Evolutionary conservation across 495 filamentous ascomycete species (phyloP), one percentile per base, ranked within the genome.

Genomic region (Hyphodiscus hymeniophilus): DNA sequence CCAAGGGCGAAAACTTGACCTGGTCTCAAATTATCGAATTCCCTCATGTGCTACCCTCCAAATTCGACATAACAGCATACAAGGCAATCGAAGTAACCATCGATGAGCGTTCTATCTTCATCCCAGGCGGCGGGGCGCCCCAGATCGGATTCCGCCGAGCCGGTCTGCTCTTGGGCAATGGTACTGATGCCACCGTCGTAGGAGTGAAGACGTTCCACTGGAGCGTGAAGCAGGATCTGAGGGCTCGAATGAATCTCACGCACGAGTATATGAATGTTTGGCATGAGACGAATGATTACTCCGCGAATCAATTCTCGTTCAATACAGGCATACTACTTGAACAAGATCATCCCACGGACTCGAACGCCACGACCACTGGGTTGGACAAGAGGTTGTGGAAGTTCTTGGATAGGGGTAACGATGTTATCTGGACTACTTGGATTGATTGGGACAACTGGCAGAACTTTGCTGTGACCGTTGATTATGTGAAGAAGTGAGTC

Each of bases 261-360:
- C 76, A 79, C 38, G 70, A 78, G 59, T 80, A 78, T 36, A 59
- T 77, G 72, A 68, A 74, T 42, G 72, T 72, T 2, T 79, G 75
- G 69, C 73, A 77, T 56, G 76, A 79, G 50, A 61, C 70, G 2
- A 61, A 63, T 42, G 75, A 77, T 60, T 79, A 71, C 61, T 67
- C 64, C 42, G 60, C 66, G 34, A 75, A 79, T 60, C 70, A 77
- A 42, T 77, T 75, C 64, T 76, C 75, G 39, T 68, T 79, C 49
- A 66, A 76, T 58, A 58, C 63, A 2, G 75, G 75, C 44, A 65
- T 68, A 11, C 66, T 75, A 52, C 33, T 54, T 2, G 31, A 13
- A 5, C 45, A 54, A 20, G 45, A 54, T 48, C 39, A 38, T 18
- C 51, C 51, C 3, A 45, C 4, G 11, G 45, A 54, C 26, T 32